Conservation (phyloP, 1,139 yeast genomes). For the Diutina neorugosa region DNA sequence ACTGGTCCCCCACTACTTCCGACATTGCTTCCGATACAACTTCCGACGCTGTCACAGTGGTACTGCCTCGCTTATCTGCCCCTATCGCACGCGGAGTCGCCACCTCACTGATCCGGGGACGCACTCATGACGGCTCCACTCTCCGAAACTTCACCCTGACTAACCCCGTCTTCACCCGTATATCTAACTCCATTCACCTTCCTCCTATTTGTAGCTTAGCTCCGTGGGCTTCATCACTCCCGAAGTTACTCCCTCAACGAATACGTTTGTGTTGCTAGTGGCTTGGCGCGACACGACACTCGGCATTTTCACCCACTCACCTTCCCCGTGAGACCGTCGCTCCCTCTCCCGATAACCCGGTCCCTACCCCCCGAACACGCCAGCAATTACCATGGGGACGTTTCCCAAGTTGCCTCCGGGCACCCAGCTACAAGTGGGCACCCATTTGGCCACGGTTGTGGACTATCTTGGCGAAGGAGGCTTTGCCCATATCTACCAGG, state of each 20-base stretch:
- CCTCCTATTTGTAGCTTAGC: too few relatives aligned
- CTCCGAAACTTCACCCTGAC: too few relatives aligned
- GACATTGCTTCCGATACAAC: background rate
- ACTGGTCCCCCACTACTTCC: background rate
- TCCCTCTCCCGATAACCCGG: background rate
- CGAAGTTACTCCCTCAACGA: too few relatives aligned
- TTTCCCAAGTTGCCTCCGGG: slow-evolving; percentile 4
- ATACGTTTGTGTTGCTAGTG: background rate
- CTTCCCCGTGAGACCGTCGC: background rate
- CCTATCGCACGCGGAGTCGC: background rate
- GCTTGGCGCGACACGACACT: background rate
- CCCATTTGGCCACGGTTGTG: slow-evolving; percentile 24
- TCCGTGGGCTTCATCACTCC: too few relatives aligned
- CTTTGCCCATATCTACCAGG: slow-evolving; percentile 48
- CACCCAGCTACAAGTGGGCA: slow-evolving; percentile 24
- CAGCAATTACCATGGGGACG: background rate
- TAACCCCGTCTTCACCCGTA: too few relatives aligned
- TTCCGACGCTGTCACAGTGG: too few relatives aligned
- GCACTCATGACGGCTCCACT: too few relatives aligned
- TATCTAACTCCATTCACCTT: too few relatives aligned
- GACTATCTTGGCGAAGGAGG: slow-evolving; percentile 37
- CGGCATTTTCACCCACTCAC: slow-evolving; percentile 1
- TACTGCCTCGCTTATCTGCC: background rate
- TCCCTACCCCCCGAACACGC: background rate
- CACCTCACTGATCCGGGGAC: background rate